phyloP scores from a whole-genome alignment of 2,329 filamentous ascomycete genomes.

The Aspergillus awamori region DNA sequence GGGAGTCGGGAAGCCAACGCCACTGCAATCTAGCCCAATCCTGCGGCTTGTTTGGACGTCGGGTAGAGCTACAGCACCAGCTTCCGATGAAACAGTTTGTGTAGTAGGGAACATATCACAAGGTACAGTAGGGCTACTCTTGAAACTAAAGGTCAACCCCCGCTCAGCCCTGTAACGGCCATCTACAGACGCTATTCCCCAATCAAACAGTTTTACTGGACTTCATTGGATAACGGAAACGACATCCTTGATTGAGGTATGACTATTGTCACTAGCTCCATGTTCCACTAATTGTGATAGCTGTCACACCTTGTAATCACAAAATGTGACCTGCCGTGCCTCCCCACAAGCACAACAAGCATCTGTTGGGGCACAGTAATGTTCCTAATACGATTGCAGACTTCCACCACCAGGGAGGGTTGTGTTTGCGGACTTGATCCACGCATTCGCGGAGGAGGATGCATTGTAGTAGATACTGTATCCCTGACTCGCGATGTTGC shows the following conservation, averaged over 20 bases:
- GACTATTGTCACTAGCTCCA: neutral
- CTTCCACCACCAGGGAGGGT: neutral
- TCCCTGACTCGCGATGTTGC: conserved; percentile 17
- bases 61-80: too few relatives aligned
- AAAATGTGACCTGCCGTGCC: neutral
- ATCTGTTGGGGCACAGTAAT: neutral
- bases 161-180: neutral
- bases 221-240: neutral
- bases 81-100: too few relatives aligned
- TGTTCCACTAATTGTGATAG: neutral
- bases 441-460: conserved; percentile 12
- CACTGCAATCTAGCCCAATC: neutral
- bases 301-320: neutral
- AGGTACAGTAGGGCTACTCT: too few relatives aligned
- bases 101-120: too few relatives aligned
- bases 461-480: conserved; percentile 20
- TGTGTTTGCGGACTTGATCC: conserved; percentile 10
- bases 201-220: neutral
- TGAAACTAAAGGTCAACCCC: neutral
- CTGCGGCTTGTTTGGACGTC: neutral
- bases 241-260: neutral
- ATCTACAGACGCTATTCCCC: neutral
- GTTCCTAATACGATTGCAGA: neutral
- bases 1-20: neutral
- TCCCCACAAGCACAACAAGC: neutral